phyloP scores from a whole-genome alignment of 2,329 filamentous ascomycete species.

The Xylariaceae sp. region DNA sequence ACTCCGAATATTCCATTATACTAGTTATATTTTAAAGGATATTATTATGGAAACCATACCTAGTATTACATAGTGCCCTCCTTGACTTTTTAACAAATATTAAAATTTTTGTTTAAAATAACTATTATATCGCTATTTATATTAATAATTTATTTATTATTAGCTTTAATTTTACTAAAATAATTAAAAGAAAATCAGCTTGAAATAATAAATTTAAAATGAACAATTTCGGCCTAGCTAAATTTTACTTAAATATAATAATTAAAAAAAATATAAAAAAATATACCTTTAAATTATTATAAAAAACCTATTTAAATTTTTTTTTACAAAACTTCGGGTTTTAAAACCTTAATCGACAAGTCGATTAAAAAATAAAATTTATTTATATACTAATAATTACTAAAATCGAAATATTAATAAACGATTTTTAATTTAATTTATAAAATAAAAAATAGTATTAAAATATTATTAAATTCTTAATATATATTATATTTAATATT shows the following conservation, averaged over 20 bases:
- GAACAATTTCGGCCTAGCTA: too few relatives aligned
- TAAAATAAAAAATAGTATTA: not conserved
- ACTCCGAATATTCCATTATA: slow-evolving; percentile 3
- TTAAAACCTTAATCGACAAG: too few relatives aligned
- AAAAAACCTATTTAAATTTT: not conserved
- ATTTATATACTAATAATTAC: too few relatives aligned
- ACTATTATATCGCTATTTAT: slow-evolving; percentile 9
- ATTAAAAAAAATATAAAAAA: not conserved
- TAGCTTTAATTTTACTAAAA: slow-evolving; percentile 3
- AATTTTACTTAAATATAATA: too few relatives aligned
- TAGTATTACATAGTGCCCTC: slow-evolving; percentile 1
- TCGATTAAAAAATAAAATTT: too few relatives aligned
- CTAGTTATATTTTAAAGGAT: slow-evolving; percentile 2
- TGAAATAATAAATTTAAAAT: too few relatives aligned
- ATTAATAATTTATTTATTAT: slow-evolving; percentile 10
- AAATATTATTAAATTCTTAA: not conserved
- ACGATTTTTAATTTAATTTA: not conserved
- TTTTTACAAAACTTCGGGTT: not conserved
- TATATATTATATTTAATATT: not conserved
- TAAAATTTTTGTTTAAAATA: slow-evolving; percentile 3
- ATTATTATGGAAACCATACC: too few relatives aligned
- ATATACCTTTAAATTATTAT: not conserved
- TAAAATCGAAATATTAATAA: too few relatives aligned
- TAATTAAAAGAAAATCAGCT: too few relatives aligned
- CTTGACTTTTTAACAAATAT: slow-evolving; percentile 1